Base-by-base conservation (phyloP, 202 grass and related monocot species). In the Setaria viridis region DNA sequence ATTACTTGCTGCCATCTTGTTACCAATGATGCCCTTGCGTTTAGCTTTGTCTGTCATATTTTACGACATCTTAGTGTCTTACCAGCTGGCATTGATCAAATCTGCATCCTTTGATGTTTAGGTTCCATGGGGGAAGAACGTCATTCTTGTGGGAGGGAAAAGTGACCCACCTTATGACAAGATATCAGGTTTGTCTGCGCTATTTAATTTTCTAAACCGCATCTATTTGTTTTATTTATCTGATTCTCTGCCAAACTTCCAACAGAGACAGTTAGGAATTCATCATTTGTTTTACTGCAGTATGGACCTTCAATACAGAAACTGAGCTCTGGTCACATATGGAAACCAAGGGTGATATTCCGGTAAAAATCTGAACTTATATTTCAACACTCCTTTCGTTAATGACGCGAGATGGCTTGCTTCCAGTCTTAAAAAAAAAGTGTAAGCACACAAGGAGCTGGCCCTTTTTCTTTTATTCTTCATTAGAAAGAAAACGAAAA, bases 91-190 rank as follows among this genome's bases (percentile, higher is more conserved):
- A 73, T 33, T 65, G 2, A 70, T 49, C 9, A 12, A 82, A 20
- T 4, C 21, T 13, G 4, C 6, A 51, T n/a, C 12, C 84, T 78
- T 72, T 69, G 2, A 72, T 16, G 53, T 86, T 62, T 85, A 99
- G 97, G 92, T 99, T 51, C 83, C 97, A 75, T 99, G 94, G 92
- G 97, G 89, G 60, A 99, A 99, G 83, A 90, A 80, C 64, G 89
- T 90, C 83, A 95, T 99, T 59, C 91, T 99, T 89, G 72, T 99
- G 74, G 94, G 97, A 84, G 97, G 97, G 17, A 97, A 94, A 93
- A 97, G 86, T 46, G 94, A 99, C 72, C 94, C 94, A 75, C 35
- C 87, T 79, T 95, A 71, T 87, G 90, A 99, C 76, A 84, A 82
- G 83, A 88, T 96, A 86, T 88, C 92, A 91, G 94, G 97, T 99